Evolutionary conservation across 768 basidiomycete species (phyloP).

Genomic region (Tulasnella sp.): DNA sequence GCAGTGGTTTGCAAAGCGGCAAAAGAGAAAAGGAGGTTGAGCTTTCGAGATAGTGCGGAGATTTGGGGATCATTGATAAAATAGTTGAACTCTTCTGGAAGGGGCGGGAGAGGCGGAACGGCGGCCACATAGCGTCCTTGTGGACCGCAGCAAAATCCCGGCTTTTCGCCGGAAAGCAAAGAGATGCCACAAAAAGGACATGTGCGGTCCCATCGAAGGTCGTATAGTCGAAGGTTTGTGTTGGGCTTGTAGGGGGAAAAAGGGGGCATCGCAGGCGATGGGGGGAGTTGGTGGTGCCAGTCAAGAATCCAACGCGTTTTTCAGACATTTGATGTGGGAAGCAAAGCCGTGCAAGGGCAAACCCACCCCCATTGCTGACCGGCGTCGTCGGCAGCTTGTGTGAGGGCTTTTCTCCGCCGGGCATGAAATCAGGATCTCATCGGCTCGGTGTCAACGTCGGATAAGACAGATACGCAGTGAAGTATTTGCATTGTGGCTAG

Average conservation of each 20-base stretch:
- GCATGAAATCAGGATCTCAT: too few species aligned
- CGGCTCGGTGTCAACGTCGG: too few species aligned
- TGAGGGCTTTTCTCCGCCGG: too few species aligned
- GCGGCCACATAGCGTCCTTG: slow-evolving; percentile 25
- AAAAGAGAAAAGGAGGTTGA: slow-evolving; percentile 34
- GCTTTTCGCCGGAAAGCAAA: slow-evolving; percentile 30
- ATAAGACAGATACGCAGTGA: too few species aligned
- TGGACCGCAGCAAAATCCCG: slow-evolving; percentile 33
- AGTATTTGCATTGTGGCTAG: too few species aligned
- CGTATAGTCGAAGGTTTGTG: not conserved
- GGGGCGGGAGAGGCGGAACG: slow-evolving; percentile 25
- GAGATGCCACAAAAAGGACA: slow-evolving; percentile 27
- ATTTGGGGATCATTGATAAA: slow-evolving; percentile 29
- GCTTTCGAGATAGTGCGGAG: slow-evolving; percentile 26
- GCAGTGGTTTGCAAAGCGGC: slow-evolving; percentile 30
- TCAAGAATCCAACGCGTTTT: too few species aligned
- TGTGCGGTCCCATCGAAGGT: not conserved
- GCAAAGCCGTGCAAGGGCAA: too few species aligned
- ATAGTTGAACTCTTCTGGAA: slow-evolving; percentile 28
- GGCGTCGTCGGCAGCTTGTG: too few species aligned
- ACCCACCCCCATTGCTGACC: too few species aligned
- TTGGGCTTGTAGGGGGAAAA: not conserved
- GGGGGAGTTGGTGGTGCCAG: too few species aligned
- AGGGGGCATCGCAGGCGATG: not conserved
- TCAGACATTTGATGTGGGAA: too few species aligned